These are phyloP conservation scores for Malassezia nana DNA, from an alignment of 1,284 basidiomycete genomes.

Conservation along the genomic window DNA sequence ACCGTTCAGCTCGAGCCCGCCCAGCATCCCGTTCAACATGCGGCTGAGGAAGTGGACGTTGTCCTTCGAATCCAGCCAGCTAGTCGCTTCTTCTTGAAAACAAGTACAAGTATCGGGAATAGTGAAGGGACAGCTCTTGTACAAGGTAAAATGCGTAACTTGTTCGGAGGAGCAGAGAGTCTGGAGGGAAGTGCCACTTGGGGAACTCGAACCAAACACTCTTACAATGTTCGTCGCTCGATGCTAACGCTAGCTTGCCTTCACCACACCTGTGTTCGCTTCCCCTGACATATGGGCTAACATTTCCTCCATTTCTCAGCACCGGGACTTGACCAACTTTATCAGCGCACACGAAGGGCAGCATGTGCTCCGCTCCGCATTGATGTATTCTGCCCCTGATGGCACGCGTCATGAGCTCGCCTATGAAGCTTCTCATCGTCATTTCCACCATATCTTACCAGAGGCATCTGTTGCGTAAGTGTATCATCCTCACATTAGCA, in stretches of 20 bases:
- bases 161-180: constrained; percentile 82
- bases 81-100: constrained; percentile 69
- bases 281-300: constrained; percentile 59
- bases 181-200: constrained; percentile 72
- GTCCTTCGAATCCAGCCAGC: constrained; percentile 69
- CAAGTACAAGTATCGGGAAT: constrained; percentile 83
- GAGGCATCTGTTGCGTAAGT: constrained; percentile 27
- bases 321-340: constrained; percentile 62
- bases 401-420: constrained; percentile 30
- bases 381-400: constrained; percentile 48
- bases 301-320: constrained; percentile 57
- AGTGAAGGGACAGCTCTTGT: constrained; percentile 63
- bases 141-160: constrained; percentile 54
- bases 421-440: constrained; percentile 31
- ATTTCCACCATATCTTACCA: constrained; percentile 27
- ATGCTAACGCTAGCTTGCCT: constrained; percentile 11
- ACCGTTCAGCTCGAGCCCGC: constrained; percentile 63
- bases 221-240: constrained; percentile 53
- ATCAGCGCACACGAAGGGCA: constrained; percentile 63
- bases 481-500: constrained; percentile 52
- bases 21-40: constrained; percentile 54
- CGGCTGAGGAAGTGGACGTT: constrained; percentile 69
- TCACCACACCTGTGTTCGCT: constrained; percentile 41
- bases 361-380: constrained; percentile 58
- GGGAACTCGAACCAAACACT: constrained; percentile 76